Evolutionary conservation across 345 rosid genomes (phyloP), one percentile per base, ranked within the genome.

Genomic region (Fremontodendron californicum): DNA sequence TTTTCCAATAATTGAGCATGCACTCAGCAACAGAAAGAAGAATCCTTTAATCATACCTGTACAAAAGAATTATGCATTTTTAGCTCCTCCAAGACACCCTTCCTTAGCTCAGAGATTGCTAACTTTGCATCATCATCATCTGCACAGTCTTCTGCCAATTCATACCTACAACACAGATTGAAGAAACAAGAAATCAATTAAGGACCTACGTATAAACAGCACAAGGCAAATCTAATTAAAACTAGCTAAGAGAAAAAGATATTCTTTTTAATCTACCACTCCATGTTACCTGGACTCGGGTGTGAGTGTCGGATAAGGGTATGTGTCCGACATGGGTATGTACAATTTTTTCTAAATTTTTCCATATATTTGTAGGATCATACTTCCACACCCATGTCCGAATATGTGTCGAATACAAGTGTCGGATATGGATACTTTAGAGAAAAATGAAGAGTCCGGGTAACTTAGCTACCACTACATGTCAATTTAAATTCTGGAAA

Each of bases 81-180:
- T 67, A 91, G 87, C 88, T 92, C 95, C 82, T 90, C 87, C 73
- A 89, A 35, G 12, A 89, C 95, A 81, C 79, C 81, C 78, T 85
- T 91, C 82, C 97, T 91, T 91, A 96, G 86, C 64, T 87, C 48
- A 0, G 88, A 75, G 73, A 94, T 94, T 25, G 92, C 92, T 70
- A 83, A 33, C 81, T 92, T 94, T 52, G 89, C 97, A 72, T 94
- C 99, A 76, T 96, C 99, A 80, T 94, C 99, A 80, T 91, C 99
- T 33, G 99, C 92, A 84, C 94, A 94, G 54, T 92, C 98, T 84
- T 87, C 94, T 0, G 99, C 97, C 82, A 88, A 81, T 74, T 89
- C 95, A 82, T 89, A 92, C 87, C 99, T 94, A 81, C 79, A 69
- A 52, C 9, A 43, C 42, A 66, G 37, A 71, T 9, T 15, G 52